phyloP scores from a whole-genome alignment of 2,329 filamentous ascomycete species.

The Alternaria gansuensis region DNA sequence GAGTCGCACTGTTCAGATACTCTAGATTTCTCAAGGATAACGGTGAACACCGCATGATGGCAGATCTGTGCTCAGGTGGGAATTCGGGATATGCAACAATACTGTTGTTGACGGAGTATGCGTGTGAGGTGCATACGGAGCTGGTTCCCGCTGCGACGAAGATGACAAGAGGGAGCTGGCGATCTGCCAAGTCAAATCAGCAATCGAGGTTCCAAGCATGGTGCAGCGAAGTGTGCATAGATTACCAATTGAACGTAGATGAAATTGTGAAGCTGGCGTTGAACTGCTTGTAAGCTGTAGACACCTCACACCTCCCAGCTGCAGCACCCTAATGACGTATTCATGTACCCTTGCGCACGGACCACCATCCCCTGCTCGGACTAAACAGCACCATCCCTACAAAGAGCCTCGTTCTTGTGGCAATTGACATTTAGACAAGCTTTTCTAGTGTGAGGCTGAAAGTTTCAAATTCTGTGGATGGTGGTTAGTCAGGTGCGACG shows the following conservation, averaged over 20 bases:
- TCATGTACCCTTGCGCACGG: constrained; percentile 1
- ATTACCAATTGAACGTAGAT: too few relatives aligned
- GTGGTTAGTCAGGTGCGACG: neutral
- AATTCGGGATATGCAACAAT: too few relatives aligned
- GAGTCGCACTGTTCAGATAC: neutral
- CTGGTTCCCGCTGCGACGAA: neutral
- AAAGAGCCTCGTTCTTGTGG: neutral
- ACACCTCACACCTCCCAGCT: constrained; percentile 4
- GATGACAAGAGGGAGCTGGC: neutral
- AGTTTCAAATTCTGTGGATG: neutral
- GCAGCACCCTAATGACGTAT: constrained; percentile 5
- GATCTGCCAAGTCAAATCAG: too few relatives aligned
- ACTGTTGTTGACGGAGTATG: too few relatives aligned
- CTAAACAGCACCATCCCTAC: constrained; percentile 5
- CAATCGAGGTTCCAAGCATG: too few relatives aligned
- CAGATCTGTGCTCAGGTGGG: neutral
- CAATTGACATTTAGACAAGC: constrained; percentile 13
- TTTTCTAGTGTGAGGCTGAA: constrained; percentile 7
- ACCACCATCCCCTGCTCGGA: constrained; percentile 8
- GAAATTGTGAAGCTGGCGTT: neutral
- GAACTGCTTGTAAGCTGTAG: neutral
- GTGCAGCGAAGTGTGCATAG: too few relatives aligned
- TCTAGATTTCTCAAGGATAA: neutral
- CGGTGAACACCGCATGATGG: too few relatives aligned
- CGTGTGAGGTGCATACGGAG: neutral